A percentile compares a stretch with the other conserved stretches of the same genome.
phyloP scores from a whole-genome alignment of 2,329 filamentous ascomycete species.

The Ophiocordyceps unilateralis region DNA sequence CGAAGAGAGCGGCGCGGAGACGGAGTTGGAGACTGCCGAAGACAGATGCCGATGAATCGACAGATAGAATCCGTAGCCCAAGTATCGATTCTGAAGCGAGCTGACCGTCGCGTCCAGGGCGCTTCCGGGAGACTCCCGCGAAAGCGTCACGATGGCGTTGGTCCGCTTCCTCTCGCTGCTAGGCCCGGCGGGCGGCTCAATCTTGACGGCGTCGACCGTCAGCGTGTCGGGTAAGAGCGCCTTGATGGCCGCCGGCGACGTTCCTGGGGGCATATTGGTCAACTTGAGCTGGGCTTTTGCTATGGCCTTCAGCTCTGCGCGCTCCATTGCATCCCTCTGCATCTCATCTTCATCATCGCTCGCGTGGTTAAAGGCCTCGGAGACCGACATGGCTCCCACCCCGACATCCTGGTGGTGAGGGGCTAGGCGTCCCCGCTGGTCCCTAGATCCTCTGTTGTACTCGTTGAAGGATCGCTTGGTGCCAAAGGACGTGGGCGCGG shows the following conservation, averaged over 20 bases:
- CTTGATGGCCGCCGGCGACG: constrained; percentile 41
- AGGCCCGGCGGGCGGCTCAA: constrained; percentile 38
- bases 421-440: constrained; percentile 5
- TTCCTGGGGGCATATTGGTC: constrained; percentile 41
- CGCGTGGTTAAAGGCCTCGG: constrained; percentile 56
- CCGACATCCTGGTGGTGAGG: constrained; percentile 20
- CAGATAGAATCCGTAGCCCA: constrained; percentile 72
- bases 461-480: constrained; percentile 36
- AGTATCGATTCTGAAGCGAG: constrained; percentile 62
- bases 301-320: constrained; percentile 39
- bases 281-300: constrained; percentile 46
- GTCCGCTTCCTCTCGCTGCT: constrained; percentile 50
- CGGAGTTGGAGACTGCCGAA: constrained; percentile 41
- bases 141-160: constrained; percentile 65
- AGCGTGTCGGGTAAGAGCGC: constrained; percentile 41
- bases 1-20: constrained; percentile 17
- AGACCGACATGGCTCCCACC: constrained; percentile 34
- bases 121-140: constrained; percentile 62
- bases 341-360: constrained; percentile 39
- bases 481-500: constrained; percentile 26
- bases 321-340: constrained; percentile 16
- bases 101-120: constrained; percentile 73
- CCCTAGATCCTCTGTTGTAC: constrained; percentile 18
- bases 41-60: constrained; percentile 70
- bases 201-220: constrained; percentile 55